Evolutionary conservation across 1,284 basidiomycete genomes (phyloP).

Genomic region (Stygiomarasmius scandens): DNA sequence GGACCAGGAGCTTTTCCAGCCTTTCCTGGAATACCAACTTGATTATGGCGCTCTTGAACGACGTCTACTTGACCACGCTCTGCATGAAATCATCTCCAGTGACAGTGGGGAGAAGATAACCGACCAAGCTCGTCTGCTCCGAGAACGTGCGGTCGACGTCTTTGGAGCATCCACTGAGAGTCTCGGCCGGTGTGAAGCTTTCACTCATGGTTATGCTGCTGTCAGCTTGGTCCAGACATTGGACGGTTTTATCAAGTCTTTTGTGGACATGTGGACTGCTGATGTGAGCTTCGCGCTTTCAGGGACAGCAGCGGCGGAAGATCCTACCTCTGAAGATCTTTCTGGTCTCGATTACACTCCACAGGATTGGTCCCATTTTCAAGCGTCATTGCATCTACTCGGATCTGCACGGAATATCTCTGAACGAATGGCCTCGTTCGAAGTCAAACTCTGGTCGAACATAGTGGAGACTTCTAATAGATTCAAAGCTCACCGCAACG

Average conservation of each 20-base stretch:
- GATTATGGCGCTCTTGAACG: constrained; percentile 81
- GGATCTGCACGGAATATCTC: constrained; percentile 73
- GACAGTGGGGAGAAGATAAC: constrained; percentile 38
- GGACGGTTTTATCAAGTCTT: constrained; percentile 68
- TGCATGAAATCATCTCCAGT: constrained; percentile 46
- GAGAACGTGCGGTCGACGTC: constrained; percentile 72
- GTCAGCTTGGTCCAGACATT: constrained; percentile 73
- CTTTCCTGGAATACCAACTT: constrained; percentile 87
- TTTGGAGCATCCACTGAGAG: constrained; percentile 82
- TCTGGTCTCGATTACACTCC: constrained; percentile 84
- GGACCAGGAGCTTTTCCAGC: constrained; percentile 90
- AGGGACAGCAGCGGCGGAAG: constrained; percentile 29
- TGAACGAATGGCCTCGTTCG: constrained; percentile 70
- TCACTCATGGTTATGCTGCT: constrained; percentile 88
- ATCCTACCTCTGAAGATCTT: constrained; percentile 53
- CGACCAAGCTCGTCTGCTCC: constrained; percentile 65
- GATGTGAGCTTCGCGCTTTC: constrained; percentile 49
- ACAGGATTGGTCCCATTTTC: constrained; percentile 87
- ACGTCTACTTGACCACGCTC: constrained; percentile 61
- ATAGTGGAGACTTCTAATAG: constrained; percentile 61
- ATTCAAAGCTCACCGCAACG: constrained; percentile 57
- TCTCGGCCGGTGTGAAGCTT: constrained; percentile 68
- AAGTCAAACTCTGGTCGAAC: constrained; percentile 62
- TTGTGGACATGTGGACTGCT: constrained; percentile 66
- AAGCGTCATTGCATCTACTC: constrained; percentile 80